phyloP scores from a whole-genome alignment of 192 early-diverging fungal genomes.

The Entrophospora sp. region DNA sequence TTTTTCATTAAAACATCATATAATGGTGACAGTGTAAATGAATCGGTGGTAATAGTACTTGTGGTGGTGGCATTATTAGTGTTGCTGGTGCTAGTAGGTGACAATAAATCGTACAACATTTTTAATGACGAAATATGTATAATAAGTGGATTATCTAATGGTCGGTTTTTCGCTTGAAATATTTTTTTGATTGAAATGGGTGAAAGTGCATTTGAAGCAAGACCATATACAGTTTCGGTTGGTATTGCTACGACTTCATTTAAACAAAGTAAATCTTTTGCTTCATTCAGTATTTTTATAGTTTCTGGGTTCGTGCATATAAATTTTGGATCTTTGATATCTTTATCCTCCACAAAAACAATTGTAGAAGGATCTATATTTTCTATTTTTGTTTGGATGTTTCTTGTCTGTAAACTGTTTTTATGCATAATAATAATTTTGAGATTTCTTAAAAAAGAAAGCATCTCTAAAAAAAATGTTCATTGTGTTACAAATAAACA shows the following conservation, averaged over 20 bases:
- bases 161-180: constrained; percentile 80
- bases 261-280: constrained; percentile 43
- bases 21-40: constrained; percentile 52
- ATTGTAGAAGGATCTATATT: constrained; percentile 27
- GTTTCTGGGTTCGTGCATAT: constrained; percentile 21
- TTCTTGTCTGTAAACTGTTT: too few species aligned
- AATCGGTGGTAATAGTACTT: neutral
- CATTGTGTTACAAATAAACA: too few species aligned
- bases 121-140: constrained; percentile 87
- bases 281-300: constrained; percentile 27
- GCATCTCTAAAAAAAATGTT: too few species aligned
- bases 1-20: constrained; percentile 59
- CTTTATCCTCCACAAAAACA: constrained; percentile 19
- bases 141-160: constrained; percentile 94
- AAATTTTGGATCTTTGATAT: constrained; percentile 28
- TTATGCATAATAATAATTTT: too few species aligned
- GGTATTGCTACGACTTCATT: constrained; percentile 80
- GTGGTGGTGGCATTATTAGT: too few species aligned
- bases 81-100: neutral
- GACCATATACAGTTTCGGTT: constrained; percentile 97
- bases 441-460: too few species aligned
- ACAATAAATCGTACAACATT: constrained; percentile 72
- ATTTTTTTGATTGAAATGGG: constrained; percentile 62
- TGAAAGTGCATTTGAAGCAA: constrained; percentile 81
- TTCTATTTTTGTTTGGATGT: too few species aligned